phyloP scores from a whole-genome alignment of 1,139 yeast species.

The Taiozyma sp. region DNA sequence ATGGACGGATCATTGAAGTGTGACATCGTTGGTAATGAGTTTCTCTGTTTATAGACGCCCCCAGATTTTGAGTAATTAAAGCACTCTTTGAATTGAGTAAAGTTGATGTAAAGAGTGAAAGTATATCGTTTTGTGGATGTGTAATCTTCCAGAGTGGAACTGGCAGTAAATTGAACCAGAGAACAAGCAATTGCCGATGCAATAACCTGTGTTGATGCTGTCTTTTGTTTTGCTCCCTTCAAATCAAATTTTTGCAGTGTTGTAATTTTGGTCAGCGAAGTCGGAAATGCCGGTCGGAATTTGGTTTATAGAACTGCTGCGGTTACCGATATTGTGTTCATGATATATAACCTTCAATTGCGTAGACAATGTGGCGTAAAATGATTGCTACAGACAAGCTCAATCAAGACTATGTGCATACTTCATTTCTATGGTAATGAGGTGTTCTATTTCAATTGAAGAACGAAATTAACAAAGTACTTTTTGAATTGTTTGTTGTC shows the following conservation, averaged over 20 bases:
- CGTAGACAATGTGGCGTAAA: no score
- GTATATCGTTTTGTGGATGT: background rate
- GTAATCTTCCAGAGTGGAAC: background rate
- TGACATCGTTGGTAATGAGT: slow-evolving; percentile 2
- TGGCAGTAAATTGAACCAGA: background rate
- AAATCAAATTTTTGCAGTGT: background rate
- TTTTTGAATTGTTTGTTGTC: slow-evolving; percentile 60
- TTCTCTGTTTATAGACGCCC: background rate
- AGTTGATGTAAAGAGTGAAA: background rate
- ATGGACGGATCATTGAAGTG: slow-evolving; percentile 15
- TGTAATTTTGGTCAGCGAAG: background rate
- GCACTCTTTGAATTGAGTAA: background rate
- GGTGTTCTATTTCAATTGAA: slow-evolving; percentile 25
- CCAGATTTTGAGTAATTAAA: background rate
- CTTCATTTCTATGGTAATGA: background rate
- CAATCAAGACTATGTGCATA: background rate
- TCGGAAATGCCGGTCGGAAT: background rate
- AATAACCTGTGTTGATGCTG: background rate
- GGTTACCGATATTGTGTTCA: background rate
- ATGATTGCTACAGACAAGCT: no score
- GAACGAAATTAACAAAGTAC: slow-evolving; percentile 54
- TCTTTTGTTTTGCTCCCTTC: background rate
- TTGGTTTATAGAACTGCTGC: background rate
- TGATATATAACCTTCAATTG: no score
- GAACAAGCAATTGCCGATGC: background rate